These are phyloP conservation scores for Stephanodiscus minutulus DNA, from an alignment of 108 stramenopile genomes.

Conservation along the genomic window DNA sequence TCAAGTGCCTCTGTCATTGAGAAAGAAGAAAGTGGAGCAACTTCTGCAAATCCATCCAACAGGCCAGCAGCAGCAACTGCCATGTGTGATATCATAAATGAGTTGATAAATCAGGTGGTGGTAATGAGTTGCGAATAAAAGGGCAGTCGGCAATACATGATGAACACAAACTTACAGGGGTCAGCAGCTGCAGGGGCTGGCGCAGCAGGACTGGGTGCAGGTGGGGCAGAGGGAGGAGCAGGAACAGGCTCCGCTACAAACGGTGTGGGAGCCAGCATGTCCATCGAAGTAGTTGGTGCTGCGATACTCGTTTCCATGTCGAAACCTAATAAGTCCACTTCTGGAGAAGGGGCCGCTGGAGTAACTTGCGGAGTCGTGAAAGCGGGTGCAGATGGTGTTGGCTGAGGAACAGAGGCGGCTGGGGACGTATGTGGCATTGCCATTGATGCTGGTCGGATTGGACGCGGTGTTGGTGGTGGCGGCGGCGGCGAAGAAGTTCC, in stretches of 20 bases:
- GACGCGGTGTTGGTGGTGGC: conserved; percentile 37
- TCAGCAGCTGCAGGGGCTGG: conserved; percentile 41
- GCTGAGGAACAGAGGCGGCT: conserved; percentile 13
- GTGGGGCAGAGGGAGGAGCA: conserved; percentile 17
- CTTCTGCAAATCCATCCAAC: conserved; percentile 57
- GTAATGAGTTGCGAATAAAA: not conserved
- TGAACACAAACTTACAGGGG: conserved; percentile 1
- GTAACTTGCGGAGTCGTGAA: conserved; percentile 5
- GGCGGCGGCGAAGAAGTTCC: conserved; percentile 49
- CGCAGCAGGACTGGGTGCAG: conserved; percentile 50
- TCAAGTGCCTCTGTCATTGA: conserved; percentile 26
- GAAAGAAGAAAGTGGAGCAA: conserved; percentile 58
- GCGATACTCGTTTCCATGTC: conserved; percentile 1
- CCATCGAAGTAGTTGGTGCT: conserved; percentile 8
- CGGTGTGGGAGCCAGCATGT: conserved; percentile 12
- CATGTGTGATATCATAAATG: conserved; percentile 46
- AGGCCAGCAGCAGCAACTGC: conserved; percentile 76
- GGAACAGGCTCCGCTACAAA: conserved; percentile 2
- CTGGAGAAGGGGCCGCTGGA: conserved; percentile 1
- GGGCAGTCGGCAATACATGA: not conserved
- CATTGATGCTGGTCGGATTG: conserved; percentile 10
- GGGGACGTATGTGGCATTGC: conserved; percentile 29
- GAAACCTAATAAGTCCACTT: conserved; percentile 12
- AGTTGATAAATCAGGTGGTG: not conserved
- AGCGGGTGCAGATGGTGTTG: conserved; percentile 27